Evolutionary conservation across 148 eudicot species (phyloP).

Genomic region (Arctostaphylos glauca): DNA sequence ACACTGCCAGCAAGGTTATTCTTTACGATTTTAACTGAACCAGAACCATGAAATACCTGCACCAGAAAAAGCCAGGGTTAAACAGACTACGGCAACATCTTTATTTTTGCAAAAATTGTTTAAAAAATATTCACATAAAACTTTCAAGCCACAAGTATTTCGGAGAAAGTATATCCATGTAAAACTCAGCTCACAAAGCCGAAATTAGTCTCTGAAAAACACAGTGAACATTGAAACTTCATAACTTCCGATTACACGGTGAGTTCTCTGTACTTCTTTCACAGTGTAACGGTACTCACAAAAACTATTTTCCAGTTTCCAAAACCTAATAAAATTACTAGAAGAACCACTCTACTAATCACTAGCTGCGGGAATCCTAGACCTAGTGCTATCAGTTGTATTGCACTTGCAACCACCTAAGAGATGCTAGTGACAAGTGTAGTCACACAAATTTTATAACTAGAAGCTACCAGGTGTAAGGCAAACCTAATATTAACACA

Average conservation of each 20-base stretch:
- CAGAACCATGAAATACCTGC: conserved; percentile 65
- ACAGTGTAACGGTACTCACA: too few relatives aligned
- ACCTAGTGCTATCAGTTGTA: too few relatives aligned
- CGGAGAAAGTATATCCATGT: not conserved
- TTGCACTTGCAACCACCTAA: too few relatives aligned
- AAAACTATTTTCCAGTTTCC: too few relatives aligned
- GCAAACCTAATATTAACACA: too few relatives aligned
- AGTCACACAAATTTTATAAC: too few relatives aligned
- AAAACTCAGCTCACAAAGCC: not conserved
- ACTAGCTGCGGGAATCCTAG: too few relatives aligned
- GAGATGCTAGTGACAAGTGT: too few relatives aligned
- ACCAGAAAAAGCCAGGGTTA: conserved; percentile 18
- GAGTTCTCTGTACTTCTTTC: too few relatives aligned
- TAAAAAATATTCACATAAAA: not conserved
- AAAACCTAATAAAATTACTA: too few relatives aligned
- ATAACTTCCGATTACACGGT: not conserved
- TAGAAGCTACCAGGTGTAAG: too few relatives aligned
- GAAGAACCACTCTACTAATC: too few relatives aligned
- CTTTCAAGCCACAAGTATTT: not conserved
- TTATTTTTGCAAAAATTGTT: not conserved
- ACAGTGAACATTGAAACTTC: not conserved
- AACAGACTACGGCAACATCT: not conserved
- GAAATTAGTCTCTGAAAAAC: not conserved
- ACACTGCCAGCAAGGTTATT: conserved; percentile 69
- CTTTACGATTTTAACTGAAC: conserved; percentile 49